Evolutionary conservation across 1,284 basidiomycete genomes (phyloP), one percentile per base, ranked within the genome.

Genomic region (Kwoniella shivajii): DNA sequence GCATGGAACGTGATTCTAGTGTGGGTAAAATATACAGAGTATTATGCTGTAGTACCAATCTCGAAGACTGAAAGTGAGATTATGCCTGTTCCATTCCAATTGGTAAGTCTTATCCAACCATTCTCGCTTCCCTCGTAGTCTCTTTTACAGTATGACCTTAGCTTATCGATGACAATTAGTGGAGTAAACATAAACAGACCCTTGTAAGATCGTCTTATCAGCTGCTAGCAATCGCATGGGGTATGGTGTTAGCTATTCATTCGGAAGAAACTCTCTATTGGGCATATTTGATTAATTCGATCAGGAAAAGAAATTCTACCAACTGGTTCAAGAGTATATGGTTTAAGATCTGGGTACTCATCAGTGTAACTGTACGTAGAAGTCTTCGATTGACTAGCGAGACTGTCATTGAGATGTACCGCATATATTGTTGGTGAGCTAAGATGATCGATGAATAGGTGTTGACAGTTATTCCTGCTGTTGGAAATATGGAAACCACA

Each of bases 211-310:
- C 34, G 1, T 54, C 57, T 4, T 69, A 73, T 47, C 63, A 68
- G 51, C 24, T 68, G 49, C 39, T 68, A 27, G 42, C 63, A 0
- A 37, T 67, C 11, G 71, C 57, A 1, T 69, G 67, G 57, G 56
- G 53, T 2, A 34, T 65, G 2, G 37, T 70, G 14, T 51, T 69
- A 22, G 50, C 57, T 11, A 66, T 73, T 29, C 66, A 73, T 44
- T 54, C 64, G 14, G 71, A 73, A 51, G 71, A 73, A 45, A 63
- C 65, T 7, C 57, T 73, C n/a, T 71, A 72, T 54, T 73, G 71
- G 69, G 57, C 55, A 1, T 73, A 70, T 46, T 50, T 73, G 31
- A 68, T 73, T 26, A 41, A 59, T 10, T 57, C 68, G 0, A 71
- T 73, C 56, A 52, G 65, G 24, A 46, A 45, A 7, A 51, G 65